Percentiles rank a stretch among this genome's conserved stretches.
Evolutionary conservation across 202 grass and related monocot species (phyloP).

Genomic region (Musa balbisiana): DNA sequence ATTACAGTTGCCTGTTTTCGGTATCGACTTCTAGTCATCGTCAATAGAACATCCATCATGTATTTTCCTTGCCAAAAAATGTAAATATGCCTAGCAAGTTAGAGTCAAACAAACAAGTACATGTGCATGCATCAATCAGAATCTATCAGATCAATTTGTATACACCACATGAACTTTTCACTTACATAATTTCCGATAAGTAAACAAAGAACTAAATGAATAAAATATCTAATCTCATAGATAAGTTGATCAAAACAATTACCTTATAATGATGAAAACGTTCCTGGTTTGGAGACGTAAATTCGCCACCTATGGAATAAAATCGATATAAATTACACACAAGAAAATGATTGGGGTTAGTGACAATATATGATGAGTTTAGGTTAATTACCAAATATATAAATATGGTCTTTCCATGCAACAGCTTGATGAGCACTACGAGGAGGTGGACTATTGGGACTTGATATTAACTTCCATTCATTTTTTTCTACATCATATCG

Average conservation of each 20-base stretch:
- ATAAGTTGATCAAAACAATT: constrained; percentile 16
- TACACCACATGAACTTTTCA: too few species aligned
- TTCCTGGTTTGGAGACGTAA: constrained; percentile 97
- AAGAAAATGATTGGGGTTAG: constrained; percentile 8
- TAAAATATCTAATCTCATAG: neutral
- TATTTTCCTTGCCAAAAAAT: too few species aligned
- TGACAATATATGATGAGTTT: constrained; percentile 3
- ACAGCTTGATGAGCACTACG: constrained; percentile 89
- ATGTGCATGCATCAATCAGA: too few species aligned
- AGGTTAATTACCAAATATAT: constrained; percentile 82
- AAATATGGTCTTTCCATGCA: constrained; percentile 91
- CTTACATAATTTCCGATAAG: neutral
- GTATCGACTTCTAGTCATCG: too few species aligned
- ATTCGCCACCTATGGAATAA: constrained; percentile 71
- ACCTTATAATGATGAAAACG: constrained; percentile 99
- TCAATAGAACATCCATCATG: too few species aligned
- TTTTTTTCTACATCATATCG: constrained; percentile 93
- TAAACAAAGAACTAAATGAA: neutral
- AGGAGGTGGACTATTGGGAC: constrained; percentile 95
- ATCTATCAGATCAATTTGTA: too few species aligned
- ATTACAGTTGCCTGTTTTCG: too few species aligned
- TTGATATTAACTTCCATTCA: constrained; percentile 92
- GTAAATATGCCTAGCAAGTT: too few species aligned
- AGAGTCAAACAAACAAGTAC: too few species aligned
- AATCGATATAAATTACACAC: constrained; percentile 9